phyloP scores from a whole-genome alignment of 805 yeast species.

The Limtongozyma cylindracea region DNA sequence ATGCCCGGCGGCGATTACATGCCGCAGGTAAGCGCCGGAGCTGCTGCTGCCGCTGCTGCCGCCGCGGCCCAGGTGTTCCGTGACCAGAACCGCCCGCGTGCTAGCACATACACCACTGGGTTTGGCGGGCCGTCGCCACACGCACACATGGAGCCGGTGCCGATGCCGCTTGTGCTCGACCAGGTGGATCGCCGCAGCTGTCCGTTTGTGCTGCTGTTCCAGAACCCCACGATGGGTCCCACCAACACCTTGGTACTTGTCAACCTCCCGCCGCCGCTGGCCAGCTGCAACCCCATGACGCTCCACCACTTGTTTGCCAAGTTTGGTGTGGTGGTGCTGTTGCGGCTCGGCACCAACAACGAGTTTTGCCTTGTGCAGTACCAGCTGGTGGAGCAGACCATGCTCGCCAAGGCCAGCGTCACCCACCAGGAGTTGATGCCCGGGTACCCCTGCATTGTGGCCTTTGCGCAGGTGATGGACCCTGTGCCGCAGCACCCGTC shows the following conservation, averaged over 20 bases:
- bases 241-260: constrained; percentile 57
- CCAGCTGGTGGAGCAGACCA: constrained; percentile 44
- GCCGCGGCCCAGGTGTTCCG: too few species aligned
- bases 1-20: too few species aligned
- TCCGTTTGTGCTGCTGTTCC: too few species aligned
- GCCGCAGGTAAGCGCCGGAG: too few species aligned
- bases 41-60: too few species aligned
- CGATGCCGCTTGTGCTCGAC: too few species aligned
- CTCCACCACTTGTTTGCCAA: constrained; percentile 6
- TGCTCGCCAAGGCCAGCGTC: constrained; percentile 50
- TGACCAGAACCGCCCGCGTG: too few species aligned
- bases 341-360: constrained; percentile 4
- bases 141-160: too few species aligned
- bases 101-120: too few species aligned
- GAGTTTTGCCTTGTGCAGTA: constrained; percentile 37
- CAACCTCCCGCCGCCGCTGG: constrained; percentile 68
- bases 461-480: constrained; percentile 28
- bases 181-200: too few species aligned
- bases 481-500: too few species aligned
- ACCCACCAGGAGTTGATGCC: constrained; percentile 68
- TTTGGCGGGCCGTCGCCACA: too few species aligned
- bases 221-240: constrained; percentile 47
- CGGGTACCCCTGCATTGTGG: constrained; percentile 51
- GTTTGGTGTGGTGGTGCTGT: constrained; percentile 6
- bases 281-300: constrained; percentile 26